These are phyloP conservation scores for Parsonsia alboflavescens DNA, from an alignment of 257 asterid species.

Conservation along the genomic window DNA sequence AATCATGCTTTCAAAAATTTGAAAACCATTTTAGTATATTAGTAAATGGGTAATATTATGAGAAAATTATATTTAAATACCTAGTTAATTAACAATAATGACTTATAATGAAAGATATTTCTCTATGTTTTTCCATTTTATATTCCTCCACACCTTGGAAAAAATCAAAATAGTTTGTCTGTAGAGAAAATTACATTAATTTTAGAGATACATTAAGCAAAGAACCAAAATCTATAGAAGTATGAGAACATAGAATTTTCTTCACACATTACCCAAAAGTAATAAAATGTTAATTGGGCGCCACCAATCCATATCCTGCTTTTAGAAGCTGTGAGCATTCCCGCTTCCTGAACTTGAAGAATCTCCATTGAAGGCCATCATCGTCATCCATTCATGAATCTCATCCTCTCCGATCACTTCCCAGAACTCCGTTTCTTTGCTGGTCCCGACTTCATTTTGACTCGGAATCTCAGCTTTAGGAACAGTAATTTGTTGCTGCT, in stretches of 20 bases:
- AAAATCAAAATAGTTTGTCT: background rate
- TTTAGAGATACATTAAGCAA: background rate
- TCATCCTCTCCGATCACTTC: slow-evolving; percentile 49
- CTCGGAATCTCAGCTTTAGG: slow-evolving; percentile 6
- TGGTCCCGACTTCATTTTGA: slow-evolving; percentile 23
- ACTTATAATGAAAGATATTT: too few relatives aligned
- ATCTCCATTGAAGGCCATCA: slow-evolving; percentile 51
- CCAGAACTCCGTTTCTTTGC: slow-evolving; percentile 29
- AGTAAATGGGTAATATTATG: too few relatives aligned
- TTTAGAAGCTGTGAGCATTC: slow-evolving; percentile 6
- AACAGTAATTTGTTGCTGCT: slow-evolving; percentile 8
- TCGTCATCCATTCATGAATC: slow-evolving; percentile 51
- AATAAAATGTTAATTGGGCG: background rate
- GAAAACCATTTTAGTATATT: too few relatives aligned
- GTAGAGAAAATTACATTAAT: background rate
- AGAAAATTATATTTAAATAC: too few relatives aligned
- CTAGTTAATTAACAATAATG: too few relatives aligned
- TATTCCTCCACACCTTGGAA: background rate
- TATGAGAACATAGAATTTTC: background rate
- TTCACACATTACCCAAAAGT: background rate
- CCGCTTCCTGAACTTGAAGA: slow-evolving; percentile 44
- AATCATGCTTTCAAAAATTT: too few relatives aligned
- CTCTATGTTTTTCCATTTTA: too few relatives aligned
- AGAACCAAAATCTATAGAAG: background rate
- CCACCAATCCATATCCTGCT: too few relatives aligned